A percentile compares a stretch with the other conserved stretches of the same genome.
Evolutionary conservation across 1,284 basidiomycete genomes (phyloP).

Genomic region (Boletus sp.): DNA sequence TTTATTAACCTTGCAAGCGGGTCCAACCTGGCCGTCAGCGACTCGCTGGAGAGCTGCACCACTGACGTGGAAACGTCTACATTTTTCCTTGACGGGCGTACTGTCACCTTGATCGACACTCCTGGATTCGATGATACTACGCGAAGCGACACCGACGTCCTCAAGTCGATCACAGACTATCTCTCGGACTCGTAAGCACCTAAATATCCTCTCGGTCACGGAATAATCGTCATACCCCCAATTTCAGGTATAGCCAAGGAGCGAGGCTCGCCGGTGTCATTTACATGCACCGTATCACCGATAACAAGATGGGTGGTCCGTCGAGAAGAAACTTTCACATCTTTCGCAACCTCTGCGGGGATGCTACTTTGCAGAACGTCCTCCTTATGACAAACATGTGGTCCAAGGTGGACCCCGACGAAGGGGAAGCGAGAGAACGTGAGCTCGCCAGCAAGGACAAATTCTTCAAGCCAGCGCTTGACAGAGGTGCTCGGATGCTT

Average conservation of each 20-base stretch:
- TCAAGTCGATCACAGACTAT: slow-evolving; percentile 38
- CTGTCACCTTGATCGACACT: slow-evolving; percentile 41
- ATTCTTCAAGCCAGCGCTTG: slow-evolving; percentile 45
- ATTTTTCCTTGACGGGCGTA: slow-evolving; percentile 32
- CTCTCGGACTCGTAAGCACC: slow-evolving; percentile 37
- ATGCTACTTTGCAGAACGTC: slow-evolving; percentile 47
- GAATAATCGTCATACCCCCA: not conserved
- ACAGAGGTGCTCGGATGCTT: slow-evolving; percentile 45
- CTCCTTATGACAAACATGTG: slow-evolving; percentile 56
- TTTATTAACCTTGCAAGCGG: slow-evolving; percentile 41
- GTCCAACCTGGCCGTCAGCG: slow-evolving; percentile 35
- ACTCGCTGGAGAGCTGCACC: slow-evolving; percentile 42
- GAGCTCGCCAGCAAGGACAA: slow-evolving; percentile 42
- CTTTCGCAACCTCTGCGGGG: slow-evolving; percentile 56
- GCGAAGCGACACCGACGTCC: slow-evolving; percentile 41
- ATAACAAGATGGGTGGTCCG: slow-evolving; percentile 52
- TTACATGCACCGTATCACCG: slow-evolving; percentile 58
- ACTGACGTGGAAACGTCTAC: slow-evolving; percentile 32
- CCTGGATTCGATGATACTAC: slow-evolving; percentile 46
- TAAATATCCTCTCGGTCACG: not conserved
- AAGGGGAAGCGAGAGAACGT: slow-evolving; percentile 39
- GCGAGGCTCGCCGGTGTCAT: slow-evolving; percentile 50
- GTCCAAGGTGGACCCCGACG: slow-evolving; percentile 40
- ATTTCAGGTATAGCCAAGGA: slow-evolving; percentile 40
- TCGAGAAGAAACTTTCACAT: slow-evolving; percentile 51